Evolutionary conservation across 2,329 filamentous ascomycete species (phyloP).

Genomic region (Ceratocystis alfenasii): DNA sequence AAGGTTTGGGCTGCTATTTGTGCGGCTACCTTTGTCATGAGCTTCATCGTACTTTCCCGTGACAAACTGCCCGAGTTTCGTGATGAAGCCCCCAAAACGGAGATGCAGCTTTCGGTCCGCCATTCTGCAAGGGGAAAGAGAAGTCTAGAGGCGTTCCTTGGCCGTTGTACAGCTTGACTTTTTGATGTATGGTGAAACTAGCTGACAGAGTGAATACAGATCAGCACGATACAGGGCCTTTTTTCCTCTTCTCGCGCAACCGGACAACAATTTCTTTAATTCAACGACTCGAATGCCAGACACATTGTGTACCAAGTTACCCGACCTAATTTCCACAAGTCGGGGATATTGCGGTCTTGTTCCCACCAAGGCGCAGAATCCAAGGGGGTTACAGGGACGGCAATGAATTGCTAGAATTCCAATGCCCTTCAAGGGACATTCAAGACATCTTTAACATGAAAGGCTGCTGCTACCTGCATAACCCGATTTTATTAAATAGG

Average conservation of each 20-base stretch:
- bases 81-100: neutral
- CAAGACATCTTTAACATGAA: neutral
- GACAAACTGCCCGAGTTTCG: neutral
- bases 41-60: neutral
- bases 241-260: neutral
- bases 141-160: neutral
- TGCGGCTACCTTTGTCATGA: no score
- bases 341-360: neutral
- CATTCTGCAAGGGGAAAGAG: neutral
- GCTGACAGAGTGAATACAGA: neutral
- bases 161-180: neutral
- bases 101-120: neutral
- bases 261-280: neutral
- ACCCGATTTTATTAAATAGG: neutral
- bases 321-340: slow-evolving; percentile 10
- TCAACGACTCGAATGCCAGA: neutral
- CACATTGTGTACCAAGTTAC: slow-evolving; percentile 10
- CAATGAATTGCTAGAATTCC: slow-evolving; percentile 6
- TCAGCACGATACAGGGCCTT: neutral
- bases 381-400: neutral
- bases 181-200: slow-evolving; percentile 6
- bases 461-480: neutral
- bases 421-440: neutral
- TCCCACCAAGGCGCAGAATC: neutral
- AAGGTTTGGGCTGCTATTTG: no score